Evolutionary conservation across 208 protist species (phyloP), one percentile per base, ranked within the genome.

Genomic region (Trypanosoma boissoni): DNA sequence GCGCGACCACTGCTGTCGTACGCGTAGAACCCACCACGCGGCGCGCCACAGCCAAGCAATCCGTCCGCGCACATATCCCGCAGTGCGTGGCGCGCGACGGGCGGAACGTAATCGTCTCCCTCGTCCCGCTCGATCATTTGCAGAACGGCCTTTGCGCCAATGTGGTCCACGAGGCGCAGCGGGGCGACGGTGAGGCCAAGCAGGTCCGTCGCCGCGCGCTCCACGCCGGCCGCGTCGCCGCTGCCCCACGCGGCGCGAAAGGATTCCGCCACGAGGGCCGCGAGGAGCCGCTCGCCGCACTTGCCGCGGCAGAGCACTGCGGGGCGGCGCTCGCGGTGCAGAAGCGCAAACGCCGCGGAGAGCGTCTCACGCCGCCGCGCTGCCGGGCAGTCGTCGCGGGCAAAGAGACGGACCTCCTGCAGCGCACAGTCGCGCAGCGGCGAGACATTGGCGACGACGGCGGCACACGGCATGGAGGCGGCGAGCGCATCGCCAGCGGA

Each of bases 321-420:
- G 24, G 85, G 81, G 20, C 59, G 48, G 7, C 37, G 36, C 27
- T 57, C 36, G 10, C 51, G 50, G 64, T 83, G 74, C 37, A 88
- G 58, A 58, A 87, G 87, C 6, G 76, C 57, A 20, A 83, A 48
- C 0, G 81, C 79, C 10, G 85, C 74, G 16, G 78, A 59, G 18
- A 84, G 37, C 7, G 69, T 74, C 58, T 78, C 76, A 23, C 78
- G 58, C 60, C 72, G 65, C 10, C 80, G 56, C 29, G 83, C 72
- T 7, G 29, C 24, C n/a, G 77, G 68, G 63, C 78, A 86, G 12
- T 58, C 58, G n/a, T 64, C 31, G 28, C 59, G 48, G 5, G 76
- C 56, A 67, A 76, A 88, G 26, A 83, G 51, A 14, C 76, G 75
- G 61, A 92, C 76, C 66, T 86, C 74, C 69, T 88, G 85, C 52